Conservation (phyloP, 352 stramenopile species). For the Globisporangium paddicum region DNA sequence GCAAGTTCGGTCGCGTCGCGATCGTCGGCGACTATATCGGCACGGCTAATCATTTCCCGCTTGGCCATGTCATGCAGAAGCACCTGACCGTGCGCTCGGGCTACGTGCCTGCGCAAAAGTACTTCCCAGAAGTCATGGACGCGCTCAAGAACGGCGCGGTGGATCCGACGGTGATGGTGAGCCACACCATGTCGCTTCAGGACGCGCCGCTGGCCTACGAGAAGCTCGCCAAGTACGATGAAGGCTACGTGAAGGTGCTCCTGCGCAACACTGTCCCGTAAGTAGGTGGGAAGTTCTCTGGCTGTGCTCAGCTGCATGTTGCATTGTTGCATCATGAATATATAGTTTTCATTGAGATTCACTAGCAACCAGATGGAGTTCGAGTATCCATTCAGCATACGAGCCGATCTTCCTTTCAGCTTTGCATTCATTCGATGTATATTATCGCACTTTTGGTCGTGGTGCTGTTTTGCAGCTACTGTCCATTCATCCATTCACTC, state of each 20-base stretch:
- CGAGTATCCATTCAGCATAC: too few species aligned
- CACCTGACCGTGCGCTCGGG: slow-evolving; percentile 31
- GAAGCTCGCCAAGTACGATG: slow-evolving; percentile 22
- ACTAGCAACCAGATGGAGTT: neutral
- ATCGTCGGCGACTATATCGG: slow-evolving; percentile 34
- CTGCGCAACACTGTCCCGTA: slow-evolving; percentile 2
- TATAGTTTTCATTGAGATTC: neutral
- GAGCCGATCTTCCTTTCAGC: neutral
- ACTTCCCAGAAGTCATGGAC: slow-evolving; percentile 25
- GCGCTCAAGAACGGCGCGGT: slow-evolving; percentile 23
- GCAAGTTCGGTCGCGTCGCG: slow-evolving; percentile 27
- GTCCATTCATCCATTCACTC: neutral
- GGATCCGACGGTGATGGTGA: slow-evolving; percentile 21
- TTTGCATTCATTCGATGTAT: too few species aligned
- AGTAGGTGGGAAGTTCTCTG: neutral
- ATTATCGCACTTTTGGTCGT: too few species aligned
- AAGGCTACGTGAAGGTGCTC: slow-evolving; percentile 34
- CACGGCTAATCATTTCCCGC: slow-evolving; percentile 26
- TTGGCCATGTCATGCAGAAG: slow-evolving; percentile 42
- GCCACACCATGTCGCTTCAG: slow-evolving; percentile 25
- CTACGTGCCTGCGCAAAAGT: slow-evolving; percentile 26
- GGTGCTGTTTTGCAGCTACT: too few species aligned
- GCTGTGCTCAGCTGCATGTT: neutral
- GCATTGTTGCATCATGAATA: neutral
- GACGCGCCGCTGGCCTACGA: slow-evolving; percentile 27